A percentile compares a stretch with the other conserved stretches of the same genome.
Evolutionary conservation across 2,329 filamentous ascomycete genomes (phyloP).

Genomic region (Lachnellula suecica): DNA sequence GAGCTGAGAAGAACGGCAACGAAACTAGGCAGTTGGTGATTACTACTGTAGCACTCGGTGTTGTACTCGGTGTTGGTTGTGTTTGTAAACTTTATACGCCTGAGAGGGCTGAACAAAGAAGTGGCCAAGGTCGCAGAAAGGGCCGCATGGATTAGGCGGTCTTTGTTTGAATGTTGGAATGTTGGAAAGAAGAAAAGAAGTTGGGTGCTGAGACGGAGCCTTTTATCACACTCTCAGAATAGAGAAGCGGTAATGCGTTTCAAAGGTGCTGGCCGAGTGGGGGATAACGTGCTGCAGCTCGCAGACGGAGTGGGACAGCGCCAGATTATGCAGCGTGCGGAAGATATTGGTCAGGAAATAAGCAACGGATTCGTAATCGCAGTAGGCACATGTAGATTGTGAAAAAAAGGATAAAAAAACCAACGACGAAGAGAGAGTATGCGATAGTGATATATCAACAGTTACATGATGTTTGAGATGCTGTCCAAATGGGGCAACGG

Average conservation of each 20-base stretch:
- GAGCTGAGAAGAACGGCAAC: neutral
- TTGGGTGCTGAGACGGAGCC: neutral
- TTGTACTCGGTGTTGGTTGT: constrained; percentile 8
- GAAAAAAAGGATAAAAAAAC: neutral
- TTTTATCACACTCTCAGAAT: neutral
- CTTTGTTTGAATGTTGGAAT: neutral
- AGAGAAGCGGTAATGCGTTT: neutral
- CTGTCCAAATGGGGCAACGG: constrained; percentile 7
- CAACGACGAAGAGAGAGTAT: neutral
- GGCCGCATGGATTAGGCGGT: neutral
- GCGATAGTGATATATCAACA: constrained; percentile 1
- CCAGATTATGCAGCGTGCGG: constrained; percentile 24
- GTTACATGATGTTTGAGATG: constrained; percentile 3
- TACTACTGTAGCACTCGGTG: constrained; percentile 6
- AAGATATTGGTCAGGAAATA: constrained; percentile 20
- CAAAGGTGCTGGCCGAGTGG: constrained; percentile 8
- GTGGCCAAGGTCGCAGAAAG: neutral
- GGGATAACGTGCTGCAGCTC: constrained; percentile 10
- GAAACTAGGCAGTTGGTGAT: neutral
- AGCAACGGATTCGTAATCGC: constrained; percentile 19
- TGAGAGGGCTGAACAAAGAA: neutral
- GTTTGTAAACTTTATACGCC: neutral
- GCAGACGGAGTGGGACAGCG: constrained; percentile 12
- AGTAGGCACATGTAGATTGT: constrained; percentile 8
- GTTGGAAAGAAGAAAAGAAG: neutral